Conservation (phyloP, 257 asterid species). For the Cynanchum wilfordii region DNA sequence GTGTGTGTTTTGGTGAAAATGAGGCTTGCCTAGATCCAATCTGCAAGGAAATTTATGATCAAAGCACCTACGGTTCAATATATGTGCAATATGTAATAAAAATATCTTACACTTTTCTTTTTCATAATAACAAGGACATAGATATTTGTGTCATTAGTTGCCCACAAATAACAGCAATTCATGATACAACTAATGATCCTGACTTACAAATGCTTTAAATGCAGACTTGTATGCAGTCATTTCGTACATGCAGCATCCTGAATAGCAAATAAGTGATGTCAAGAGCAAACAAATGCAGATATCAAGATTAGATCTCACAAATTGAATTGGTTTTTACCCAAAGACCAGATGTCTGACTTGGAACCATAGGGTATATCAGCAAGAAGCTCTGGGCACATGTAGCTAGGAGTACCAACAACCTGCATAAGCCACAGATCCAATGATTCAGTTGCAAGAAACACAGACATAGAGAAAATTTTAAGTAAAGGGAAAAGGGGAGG, state of each 20-base stretch:
- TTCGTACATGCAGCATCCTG: conserved; percentile 95
- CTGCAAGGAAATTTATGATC: neutral
- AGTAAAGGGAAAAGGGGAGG: neutral
- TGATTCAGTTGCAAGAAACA: neutral
- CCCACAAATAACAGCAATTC: neutral
- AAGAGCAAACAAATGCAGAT: conserved; percentile 14
- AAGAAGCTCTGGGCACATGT: conserved; percentile 99
- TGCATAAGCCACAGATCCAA: conserved; percentile 24
- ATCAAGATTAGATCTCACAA: conserved; percentile 15
- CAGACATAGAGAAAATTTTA: neutral
- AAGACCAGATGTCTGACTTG: conserved; percentile 97
- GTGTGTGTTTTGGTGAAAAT: neutral
- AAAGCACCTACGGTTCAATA: neutral
- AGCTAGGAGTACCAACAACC: conserved; percentile 99
- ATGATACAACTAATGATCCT: neutral
- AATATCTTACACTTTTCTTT: neutral
- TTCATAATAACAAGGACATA: neutral
- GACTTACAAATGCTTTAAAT: conserved; percentile 93
- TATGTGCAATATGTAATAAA: neutral
- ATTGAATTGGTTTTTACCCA: conserved; percentile 46
- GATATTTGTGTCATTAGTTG: neutral
- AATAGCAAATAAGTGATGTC: conserved; percentile 10
- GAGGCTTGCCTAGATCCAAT: neutral
- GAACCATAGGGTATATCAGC: conserved; percentile 99
- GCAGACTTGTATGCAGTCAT: conserved; percentile 86